These are phyloP conservation scores for Sindora glabra DNA, from an alignment of 306 rosid species.

Conservation along the genomic window DNA sequence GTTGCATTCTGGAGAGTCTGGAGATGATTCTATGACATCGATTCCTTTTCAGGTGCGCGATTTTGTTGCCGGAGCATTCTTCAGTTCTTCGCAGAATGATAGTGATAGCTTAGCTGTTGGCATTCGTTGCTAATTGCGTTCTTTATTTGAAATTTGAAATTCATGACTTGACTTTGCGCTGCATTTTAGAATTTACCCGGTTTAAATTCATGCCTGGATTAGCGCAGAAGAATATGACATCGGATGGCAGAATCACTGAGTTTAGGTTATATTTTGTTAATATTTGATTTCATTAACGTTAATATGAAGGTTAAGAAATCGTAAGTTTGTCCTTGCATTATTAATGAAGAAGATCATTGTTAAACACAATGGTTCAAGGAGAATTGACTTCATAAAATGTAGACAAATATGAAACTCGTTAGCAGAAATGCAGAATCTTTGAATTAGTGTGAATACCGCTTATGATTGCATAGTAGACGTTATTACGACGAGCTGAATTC, in stretches of 20 bases:
- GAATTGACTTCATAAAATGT: constrained; percentile 11
- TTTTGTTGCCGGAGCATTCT: constrained; percentile 1
- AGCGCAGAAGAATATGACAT: no score
- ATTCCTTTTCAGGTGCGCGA: constrained; percentile 79
- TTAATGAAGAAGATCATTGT: no score
- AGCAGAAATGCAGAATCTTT: not conserved
- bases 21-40: constrained; percentile 60
- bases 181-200: not conserved
- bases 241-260: no score
- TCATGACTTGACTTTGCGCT: not conserved
- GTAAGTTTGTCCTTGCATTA: no score
- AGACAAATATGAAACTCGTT: not conserved
- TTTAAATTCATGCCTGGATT: not conserved
- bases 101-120: not conserved
- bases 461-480: constrained; percentile 8
- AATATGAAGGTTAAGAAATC: no score
- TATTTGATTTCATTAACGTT: no score
- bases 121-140: no score
- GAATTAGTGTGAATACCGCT: not conserved
- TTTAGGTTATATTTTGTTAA: no score
- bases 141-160: constrained; percentile 4
- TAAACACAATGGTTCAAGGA: no score
- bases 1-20: constrained; percentile 56
- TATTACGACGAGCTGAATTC: not conserved
- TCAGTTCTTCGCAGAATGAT: not conserved